Percentiles rank a stretch among this genome's conserved stretches.
These are phyloP conservation scores for Mikania micrantha DNA, from an alignment of 129 eudicot genomes.

Conservation along the genomic window DNA sequence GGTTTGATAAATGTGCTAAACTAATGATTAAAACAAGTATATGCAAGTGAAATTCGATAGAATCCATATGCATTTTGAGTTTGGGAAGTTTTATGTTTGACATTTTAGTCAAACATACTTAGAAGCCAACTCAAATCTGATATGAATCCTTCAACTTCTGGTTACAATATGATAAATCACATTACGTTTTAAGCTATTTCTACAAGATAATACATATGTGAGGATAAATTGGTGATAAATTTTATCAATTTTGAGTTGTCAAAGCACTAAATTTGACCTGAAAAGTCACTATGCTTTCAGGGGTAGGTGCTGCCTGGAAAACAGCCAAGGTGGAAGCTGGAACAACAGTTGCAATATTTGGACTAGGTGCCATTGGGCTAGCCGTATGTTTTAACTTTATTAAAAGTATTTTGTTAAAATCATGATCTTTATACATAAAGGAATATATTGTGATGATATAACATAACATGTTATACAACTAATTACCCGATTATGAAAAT, in stretches of 20 bases:
- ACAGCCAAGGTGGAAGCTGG: slow-evolving; percentile 79
- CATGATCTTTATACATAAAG: neutral
- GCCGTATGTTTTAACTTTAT: slow-evolving; percentile 43
- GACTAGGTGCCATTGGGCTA: slow-evolving; percentile 78
- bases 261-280: neutral
- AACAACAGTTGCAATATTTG: slow-evolving; percentile 81
- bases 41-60: neutral
- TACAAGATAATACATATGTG: neutral
- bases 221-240: neutral
- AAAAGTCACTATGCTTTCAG: slow-evolving; percentile 31
- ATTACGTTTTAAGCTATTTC: neutral
- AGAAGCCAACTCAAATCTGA: neutral
- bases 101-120: neutral
- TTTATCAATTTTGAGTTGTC: neutral
- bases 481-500: neutral
- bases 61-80: neutral
- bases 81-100: neutral
- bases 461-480: neutral
- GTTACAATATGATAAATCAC: neutral
- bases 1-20: neutral
- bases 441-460: neutral
- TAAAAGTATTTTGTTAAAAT: neutral
- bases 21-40: neutral
- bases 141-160: neutral
- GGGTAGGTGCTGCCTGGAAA: slow-evolving; percentile 93